Evolutionary conservation across 495 filamentous ascomycete genomes (phyloP).

Genomic region (Hyaloscypha finlandica): DNA sequence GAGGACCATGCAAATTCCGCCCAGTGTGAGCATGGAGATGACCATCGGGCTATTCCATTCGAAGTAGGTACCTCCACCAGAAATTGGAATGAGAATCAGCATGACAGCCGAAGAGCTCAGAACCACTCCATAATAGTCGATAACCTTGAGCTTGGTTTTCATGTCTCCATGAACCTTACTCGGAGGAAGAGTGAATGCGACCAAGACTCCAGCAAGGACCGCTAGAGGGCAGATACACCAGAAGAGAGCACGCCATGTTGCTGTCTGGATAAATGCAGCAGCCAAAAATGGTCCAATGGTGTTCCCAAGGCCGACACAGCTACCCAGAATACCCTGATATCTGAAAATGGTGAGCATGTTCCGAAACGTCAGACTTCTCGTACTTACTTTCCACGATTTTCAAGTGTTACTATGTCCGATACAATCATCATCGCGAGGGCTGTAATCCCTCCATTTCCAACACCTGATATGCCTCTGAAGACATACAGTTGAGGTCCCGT

Average conservation of each 20-base stretch:
- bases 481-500: conserved; percentile 72
- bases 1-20: conserved; percentile 44
- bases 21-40: conserved; percentile 61
- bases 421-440: conserved; percentile 78
- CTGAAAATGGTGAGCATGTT: conserved; percentile 17
- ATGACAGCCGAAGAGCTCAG: conserved; percentile 55
- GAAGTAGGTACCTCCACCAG: conserved; percentile 62
- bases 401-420: conserved; percentile 73
- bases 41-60: conserved; percentile 61
- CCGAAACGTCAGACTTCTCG: neutral
- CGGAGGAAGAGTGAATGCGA: conserved; percentile 41
- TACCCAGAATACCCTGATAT: conserved; percentile 46
- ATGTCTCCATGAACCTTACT: conserved; percentile 36
- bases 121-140: conserved; percentile 57
- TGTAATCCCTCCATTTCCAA: conserved; percentile 85
- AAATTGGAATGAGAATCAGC: conserved; percentile 62
- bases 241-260: conserved; percentile 33
- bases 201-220: conserved; percentile 31
- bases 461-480: conserved; percentile 61
- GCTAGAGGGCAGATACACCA: conserved; percentile 32
- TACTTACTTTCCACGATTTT: conserved; percentile 68
- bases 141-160: conserved; percentile 48
- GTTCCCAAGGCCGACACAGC: conserved; percentile 44
- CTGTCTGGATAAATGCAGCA: conserved; percentile 39
- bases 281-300: conserved; percentile 43